Evolutionary conservation across 1,139 yeast species (phyloP).

Genomic region (Eremothecium cymbalariae): DNA sequence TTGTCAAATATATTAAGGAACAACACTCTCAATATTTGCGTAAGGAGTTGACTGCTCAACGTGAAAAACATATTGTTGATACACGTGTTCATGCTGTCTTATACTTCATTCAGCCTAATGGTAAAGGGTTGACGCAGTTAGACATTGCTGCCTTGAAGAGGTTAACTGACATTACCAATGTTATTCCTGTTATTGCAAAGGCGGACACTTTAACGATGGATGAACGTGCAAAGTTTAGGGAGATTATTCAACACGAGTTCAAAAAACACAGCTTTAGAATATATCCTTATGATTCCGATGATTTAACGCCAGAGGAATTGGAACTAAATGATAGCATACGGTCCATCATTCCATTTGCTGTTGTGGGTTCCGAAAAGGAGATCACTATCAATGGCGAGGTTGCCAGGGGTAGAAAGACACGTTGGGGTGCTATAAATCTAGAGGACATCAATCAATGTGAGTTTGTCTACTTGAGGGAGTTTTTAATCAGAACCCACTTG

Average conservation of each 20-base stretch:
- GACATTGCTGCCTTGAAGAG: constrained; percentile 80
- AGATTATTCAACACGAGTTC: constrained; percentile 69
- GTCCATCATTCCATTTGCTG: constrained; percentile 85
- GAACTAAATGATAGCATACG: constrained; percentile 71
- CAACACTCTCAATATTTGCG: constrained; percentile 91
- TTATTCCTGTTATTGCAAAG: constrained; percentile 91
- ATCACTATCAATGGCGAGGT: constrained; percentile 66
- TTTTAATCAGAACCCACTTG: constrained; percentile 87
- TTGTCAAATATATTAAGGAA: constrained; percentile 89
- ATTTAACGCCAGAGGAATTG: constrained; percentile 67
- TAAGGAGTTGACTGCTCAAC: constrained; percentile 91
- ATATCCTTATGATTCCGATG: constrained; percentile 81
- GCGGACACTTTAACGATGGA: constrained; percentile 81
- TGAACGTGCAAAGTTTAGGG: constrained; percentile 75
- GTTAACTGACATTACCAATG: constrained; percentile 84
- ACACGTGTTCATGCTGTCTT: constrained; percentile 93
- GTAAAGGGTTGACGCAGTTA: constrained; percentile 67
- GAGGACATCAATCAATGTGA: constrained; percentile 95
- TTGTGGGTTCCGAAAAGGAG: constrained; percentile 84
- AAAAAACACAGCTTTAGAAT: constrained; percentile 63
- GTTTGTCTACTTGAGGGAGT: constrained; percentile 86
- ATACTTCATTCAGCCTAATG: constrained; percentile 86
- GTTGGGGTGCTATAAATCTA: constrained; percentile 87
- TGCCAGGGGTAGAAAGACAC: constrained; percentile 83
- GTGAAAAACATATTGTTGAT: constrained; percentile 77